Conservation (phyloP, 1,139 yeast genomes). For the Saccharomyces hybrid region DNA sequence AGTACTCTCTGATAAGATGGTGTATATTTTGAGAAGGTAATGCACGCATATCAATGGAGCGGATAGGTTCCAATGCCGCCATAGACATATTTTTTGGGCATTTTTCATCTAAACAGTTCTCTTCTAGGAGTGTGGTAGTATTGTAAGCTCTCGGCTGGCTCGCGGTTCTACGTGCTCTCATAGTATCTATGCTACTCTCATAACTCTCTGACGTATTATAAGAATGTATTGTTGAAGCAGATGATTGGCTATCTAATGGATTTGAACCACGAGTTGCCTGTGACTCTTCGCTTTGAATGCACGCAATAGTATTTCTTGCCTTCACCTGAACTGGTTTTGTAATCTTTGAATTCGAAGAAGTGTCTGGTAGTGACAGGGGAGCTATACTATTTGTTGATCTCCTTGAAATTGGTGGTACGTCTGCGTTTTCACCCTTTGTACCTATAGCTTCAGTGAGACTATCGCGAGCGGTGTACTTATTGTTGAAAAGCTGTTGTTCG, state of each 20-base stretch:
- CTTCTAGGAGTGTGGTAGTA: not conserved
- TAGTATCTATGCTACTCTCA: not conserved
- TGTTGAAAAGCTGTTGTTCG: not conserved
- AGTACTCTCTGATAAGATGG: constrained; percentile 56
- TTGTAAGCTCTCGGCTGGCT: not conserved
- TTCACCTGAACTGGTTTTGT: not conserved
- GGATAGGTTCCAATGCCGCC: constrained; percentile 3
- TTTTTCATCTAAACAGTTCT: not conserved
- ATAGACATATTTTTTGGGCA: not conserved
- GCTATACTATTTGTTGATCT: not conserved
- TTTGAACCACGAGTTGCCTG: not conserved
- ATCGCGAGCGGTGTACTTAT: not conserved
- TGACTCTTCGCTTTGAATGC: not conserved
- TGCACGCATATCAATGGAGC: constrained; percentile 32
- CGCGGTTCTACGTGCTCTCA: not conserved
- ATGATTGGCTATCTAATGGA: not conserved
- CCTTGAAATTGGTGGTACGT: not conserved
- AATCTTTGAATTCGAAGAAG: not conserved
- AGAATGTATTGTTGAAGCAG: not conserved
- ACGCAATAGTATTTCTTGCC: not conserved
- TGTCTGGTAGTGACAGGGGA: not conserved
- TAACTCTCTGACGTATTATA: not conserved
- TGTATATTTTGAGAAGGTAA: constrained; percentile 45
- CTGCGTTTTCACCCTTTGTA: not conserved
- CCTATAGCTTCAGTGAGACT: not conserved